These are phyloP conservation scores for Schwanniomyces pseudopolymorphus DNA, from an alignment of 805 yeast species.

Conservation along the genomic window DNA sequence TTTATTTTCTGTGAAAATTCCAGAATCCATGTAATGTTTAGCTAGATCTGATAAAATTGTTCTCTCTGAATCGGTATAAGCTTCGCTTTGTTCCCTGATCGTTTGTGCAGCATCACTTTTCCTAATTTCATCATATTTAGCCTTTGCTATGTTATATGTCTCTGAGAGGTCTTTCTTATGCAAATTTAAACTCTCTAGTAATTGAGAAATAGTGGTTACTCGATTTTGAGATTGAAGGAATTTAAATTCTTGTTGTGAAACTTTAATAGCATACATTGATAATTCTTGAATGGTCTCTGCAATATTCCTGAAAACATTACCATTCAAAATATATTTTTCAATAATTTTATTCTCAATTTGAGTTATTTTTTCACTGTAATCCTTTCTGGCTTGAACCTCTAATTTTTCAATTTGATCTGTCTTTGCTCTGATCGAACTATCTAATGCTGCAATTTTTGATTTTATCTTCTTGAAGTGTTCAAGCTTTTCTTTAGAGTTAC, in stretches of 20 bases:
- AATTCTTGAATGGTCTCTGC: conserved; percentile 23
- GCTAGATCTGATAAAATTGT: conserved; percentile 41
- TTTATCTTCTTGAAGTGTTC: conserved; percentile 7
- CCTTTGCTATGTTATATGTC: conserved; percentile 33
- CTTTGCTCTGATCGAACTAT: conserved; percentile 21
- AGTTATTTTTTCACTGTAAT: conserved; percentile 40
- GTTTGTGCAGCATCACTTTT: conserved; percentile 39
- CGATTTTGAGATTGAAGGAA: conserved; percentile 19
- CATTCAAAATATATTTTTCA: conserved; percentile 14
- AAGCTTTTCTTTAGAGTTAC: conserved; percentile 7
- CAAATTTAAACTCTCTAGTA: conserved; percentile 25
- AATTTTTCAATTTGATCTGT: conserved; percentile 29
- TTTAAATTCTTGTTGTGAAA: conserved; percentile 12
- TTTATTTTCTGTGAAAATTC: conserved; percentile 35
- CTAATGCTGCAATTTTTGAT: conserved; percentile 17
- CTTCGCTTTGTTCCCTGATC: conserved; percentile 32
- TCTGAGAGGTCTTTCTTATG: conserved; percentile 24
- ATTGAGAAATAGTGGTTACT: conserved; percentile 18
- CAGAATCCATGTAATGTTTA: conserved; percentile 28
- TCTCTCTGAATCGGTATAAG: conserved; percentile 40
- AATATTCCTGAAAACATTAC: conserved; percentile 18
- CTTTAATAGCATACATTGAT: conserved; percentile 12
- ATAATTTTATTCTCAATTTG: conserved; percentile 27
- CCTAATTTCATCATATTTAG: conserved; percentile 37
- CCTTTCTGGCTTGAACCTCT: conserved; percentile 39